Base-by-base conservation (phyloP, 768 basidiomycete genomes). In the Mycena galopus region DNA sequence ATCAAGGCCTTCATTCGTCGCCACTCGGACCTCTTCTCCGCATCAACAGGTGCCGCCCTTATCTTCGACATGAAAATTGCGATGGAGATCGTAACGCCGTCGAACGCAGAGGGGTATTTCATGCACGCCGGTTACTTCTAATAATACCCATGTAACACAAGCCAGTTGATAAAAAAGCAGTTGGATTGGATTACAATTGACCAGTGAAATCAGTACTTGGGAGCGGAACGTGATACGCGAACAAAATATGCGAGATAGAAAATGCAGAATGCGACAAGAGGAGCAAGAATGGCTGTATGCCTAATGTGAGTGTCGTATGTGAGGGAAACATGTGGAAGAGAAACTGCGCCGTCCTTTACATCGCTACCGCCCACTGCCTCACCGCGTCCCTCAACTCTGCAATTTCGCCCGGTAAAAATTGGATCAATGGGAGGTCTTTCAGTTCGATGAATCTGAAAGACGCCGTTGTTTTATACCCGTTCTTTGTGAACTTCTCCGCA, bases 1-100 rank as follows among this genome's bases (percentile, higher is more conserved):
- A 78, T 83, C 74, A 82, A 83, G 66, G 65, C 67, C 0, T 74
- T 74, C 51, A 67, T 81, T 4, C 72, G 66, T 9, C 69, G 73
- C 7, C 11, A 67, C 30, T 25, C 35, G 2, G 72, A 69, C 27
- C n/a, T 68, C 47, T 69, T 68, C 17, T 7, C 30, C 1, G 44
- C 30, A 1, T 59, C 2, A n/a, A n/a, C n/a, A n/a, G n/a, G n/a
- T n/a, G n/a, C n/a, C n/a, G n/a, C n/a, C n/a, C n/a, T n/a, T n/a
- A 62, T 73, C 9, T 68, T 29, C 42, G 59, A 69, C 30, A 69
- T 69, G 72, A 64, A 65, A n/a, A 35, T 65, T 3, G 72, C 51
- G 30, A 73, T 69, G 67, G 72, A 73, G 27, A 69, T 69, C 1
- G 59, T 73, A 4, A 67, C 71, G 9, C 65, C 58, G 8, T 42